Conservation (phyloP, 192 early-diverging fungal genomes). For the Coemansia sp. region DNA sequence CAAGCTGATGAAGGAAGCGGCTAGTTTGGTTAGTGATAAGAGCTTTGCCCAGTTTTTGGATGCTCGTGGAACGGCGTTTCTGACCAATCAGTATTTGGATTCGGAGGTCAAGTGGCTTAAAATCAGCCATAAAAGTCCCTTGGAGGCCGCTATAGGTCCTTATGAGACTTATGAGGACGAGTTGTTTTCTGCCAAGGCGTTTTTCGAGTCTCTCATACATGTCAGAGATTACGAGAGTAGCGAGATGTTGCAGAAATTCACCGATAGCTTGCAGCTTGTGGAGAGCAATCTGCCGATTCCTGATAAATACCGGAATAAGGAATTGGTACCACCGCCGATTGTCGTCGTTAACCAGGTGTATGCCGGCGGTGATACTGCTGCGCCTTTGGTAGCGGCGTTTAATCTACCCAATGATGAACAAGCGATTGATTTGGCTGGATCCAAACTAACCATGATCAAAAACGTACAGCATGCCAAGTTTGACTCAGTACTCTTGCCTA, state of each 20-base stretch:
- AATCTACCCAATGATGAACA: conserved; percentile 79
- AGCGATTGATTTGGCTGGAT: conserved; percentile 65
- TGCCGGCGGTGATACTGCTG: conserved; percentile 68
- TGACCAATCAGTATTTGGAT: conserved; percentile 63
- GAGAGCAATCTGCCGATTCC: conserved; percentile 69
- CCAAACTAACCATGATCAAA: conserved; percentile 73
- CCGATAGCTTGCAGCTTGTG: conserved; percentile 61
- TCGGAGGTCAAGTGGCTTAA: conserved; percentile 71
- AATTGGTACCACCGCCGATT: conserved; percentile 66
- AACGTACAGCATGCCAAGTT: conserved; percentile 76
- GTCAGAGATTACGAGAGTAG: conserved; percentile 64
- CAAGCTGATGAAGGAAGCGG: conserved; percentile 58
- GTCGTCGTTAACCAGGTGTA: conserved; percentile 75
- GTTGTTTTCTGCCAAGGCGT: conserved; percentile 63
- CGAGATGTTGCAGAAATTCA: conserved; percentile 63
- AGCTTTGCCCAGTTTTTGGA: conserved; percentile 61
- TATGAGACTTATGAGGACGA: conserved; percentile 77
- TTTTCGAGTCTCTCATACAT: conserved; percentile 69
- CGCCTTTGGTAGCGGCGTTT: conserved; percentile 75
- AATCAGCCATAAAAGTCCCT: conserved; percentile 60
- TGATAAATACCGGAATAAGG: conserved; percentile 61
- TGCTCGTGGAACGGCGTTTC: conserved; percentile 59
- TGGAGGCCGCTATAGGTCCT: conserved; percentile 70
- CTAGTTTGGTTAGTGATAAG: conserved; percentile 57
- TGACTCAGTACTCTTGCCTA: conserved; percentile 61